Percentiles rank a stretch among this genome's conserved stretches.
Evolutionary conservation across 2,329 filamentous ascomycete species (phyloP).

Genomic region (Coniochaeta pulveracea): DNA sequence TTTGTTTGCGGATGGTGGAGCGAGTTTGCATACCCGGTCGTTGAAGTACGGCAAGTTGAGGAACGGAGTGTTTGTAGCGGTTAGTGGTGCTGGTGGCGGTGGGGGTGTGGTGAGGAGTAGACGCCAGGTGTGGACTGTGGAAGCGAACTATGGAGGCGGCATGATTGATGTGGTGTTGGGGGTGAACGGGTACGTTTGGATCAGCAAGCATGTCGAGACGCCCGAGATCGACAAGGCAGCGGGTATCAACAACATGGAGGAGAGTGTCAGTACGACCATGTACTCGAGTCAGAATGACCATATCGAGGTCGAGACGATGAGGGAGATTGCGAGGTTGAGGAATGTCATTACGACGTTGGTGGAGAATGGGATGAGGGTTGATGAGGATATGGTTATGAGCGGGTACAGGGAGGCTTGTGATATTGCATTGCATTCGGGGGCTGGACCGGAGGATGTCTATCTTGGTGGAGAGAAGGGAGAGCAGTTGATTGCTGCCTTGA

Average conservation of each 20-base stretch:
- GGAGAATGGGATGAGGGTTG: slow-evolving; percentile 71
- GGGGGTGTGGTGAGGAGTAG: slow-evolving; percentile 75
- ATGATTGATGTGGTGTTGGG: slow-evolving; percentile 80
- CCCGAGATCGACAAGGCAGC: slow-evolving; percentile 20
- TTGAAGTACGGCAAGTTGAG: slow-evolving; percentile 91
- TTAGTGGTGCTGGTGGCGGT: slow-evolving; percentile 73
- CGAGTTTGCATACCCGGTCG: slow-evolving; percentile 78
- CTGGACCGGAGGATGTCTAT: slow-evolving; percentile 45
- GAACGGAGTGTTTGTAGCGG: slow-evolving; percentile 81
- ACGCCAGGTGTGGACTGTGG: slow-evolving; percentile 79
- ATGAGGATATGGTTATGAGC: slow-evolving; percentile 76
- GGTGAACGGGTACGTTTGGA: slow-evolving; percentile 96
- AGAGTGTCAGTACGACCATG: slow-evolving; percentile 71
- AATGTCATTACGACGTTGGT: slow-evolving; percentile 76
- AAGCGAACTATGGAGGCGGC: slow-evolving; percentile 38
- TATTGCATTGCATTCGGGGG: slow-evolving; percentile 49
- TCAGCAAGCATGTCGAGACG: slow-evolving; percentile 67
- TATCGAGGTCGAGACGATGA: slow-evolving; percentile 64
- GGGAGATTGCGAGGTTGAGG: slow-evolving; percentile 76
- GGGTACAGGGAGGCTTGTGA: slow-evolving; percentile 78
- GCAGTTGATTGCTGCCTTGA: slow-evolving; percentile 32
- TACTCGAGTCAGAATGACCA: slow-evolving; percentile 94
- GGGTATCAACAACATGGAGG: slow-evolving; percentile 76
- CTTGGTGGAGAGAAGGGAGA: slow-evolving; percentile 46
- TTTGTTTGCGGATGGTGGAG: slow-evolving; percentile 74